Percentiles rank a stretch among this genome's conserved stretches.
Evolutionary conservation across 441 rosid genomes (phyloP).

Genomic region (Aquilaria agallochum): DNA sequence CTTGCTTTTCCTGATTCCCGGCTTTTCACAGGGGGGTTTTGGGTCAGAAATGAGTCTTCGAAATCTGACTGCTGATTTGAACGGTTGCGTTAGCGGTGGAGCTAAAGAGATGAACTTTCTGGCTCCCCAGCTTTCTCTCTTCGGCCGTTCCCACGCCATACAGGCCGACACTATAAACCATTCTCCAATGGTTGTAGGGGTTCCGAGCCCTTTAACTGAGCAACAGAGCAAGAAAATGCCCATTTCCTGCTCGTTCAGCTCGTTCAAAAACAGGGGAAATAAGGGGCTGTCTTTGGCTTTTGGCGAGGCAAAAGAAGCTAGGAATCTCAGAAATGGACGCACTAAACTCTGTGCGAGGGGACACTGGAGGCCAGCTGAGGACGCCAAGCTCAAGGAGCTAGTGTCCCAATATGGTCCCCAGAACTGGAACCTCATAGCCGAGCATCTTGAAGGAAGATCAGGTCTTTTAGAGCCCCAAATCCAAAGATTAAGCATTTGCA

Average conservation of each 20-base stretch:
- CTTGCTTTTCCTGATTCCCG: not conserved
- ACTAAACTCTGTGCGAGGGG: conserved; percentile 71
- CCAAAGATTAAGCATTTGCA: too few species aligned
- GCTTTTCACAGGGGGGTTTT: not conserved
- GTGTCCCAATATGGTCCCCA: conserved; percentile 92
- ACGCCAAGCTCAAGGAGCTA: conserved; percentile 81
- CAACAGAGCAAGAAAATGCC: too few species aligned
- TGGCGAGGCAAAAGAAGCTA: conserved; percentile 15
- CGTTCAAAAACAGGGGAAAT: conserved; percentile 23
- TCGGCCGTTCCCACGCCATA: conserved; percentile 1
- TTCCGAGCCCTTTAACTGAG: conserved; percentile 25
- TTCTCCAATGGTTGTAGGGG: conserved; percentile 30
- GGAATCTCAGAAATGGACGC: conserved; percentile 28
- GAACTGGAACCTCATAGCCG: conserved; percentile 96
- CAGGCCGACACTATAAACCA: conserved; percentile 2
- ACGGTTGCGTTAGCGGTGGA: conserved; percentile 16
- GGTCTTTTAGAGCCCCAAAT: conserved; percentile 33
- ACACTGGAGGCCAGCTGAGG: conserved; percentile 97
- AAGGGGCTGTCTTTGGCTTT: conserved; percentile 25
- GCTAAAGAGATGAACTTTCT: conserved; percentile 26
- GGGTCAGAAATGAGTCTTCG: conserved; percentile 31
- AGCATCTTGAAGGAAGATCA: conserved; percentile 87
- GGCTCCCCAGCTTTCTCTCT: conserved; percentile 26
- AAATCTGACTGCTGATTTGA: conserved; percentile 13
- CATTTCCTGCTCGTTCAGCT: not conserved